phyloP scores from a whole-genome alignment of 78 protist species.

The Creolimax fragrantissima region DNA sequence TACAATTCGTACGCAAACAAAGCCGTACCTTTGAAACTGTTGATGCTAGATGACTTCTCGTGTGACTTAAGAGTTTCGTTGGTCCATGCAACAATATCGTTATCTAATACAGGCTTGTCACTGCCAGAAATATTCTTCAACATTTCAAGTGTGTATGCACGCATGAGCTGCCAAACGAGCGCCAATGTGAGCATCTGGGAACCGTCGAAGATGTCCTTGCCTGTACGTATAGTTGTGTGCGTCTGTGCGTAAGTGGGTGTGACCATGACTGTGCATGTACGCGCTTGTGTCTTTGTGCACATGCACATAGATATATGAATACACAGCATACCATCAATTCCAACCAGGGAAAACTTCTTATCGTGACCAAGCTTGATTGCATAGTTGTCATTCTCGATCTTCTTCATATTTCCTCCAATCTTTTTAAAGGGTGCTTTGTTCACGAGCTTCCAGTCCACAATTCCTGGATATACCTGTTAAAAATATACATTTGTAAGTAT shows the following conservation, averaged over 20 bases:
- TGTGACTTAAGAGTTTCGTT: constrained; percentile 26
- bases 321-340: constrained; percentile 56
- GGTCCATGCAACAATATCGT: constrained; percentile 32
- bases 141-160: constrained; percentile 39
- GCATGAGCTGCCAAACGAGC: constrained; percentile 77
- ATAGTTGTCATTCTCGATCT: constrained; percentile 73
- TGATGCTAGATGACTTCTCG: constrained; percentile 54
- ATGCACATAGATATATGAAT: no score
- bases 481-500: background rate
- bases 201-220: constrained; percentile 69
- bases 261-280: no score
- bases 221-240: no score
- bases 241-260: no score
- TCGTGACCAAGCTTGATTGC: constrained; percentile 53
- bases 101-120: constrained; percentile 22
- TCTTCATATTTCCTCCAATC: constrained; percentile 51
- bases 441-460: constrained; percentile 58
- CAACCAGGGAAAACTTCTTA: constrained; percentile 51
- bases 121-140: constrained; percentile 5
- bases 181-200: constrained; percentile 66
- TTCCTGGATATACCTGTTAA: constrained; percentile 57
- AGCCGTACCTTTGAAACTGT: constrained; percentile 58
- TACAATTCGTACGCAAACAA: no score
- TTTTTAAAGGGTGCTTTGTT: constrained; percentile 38
- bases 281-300: no score